Evolutionary conservation across 768 basidiomycete species (phyloP), one percentile per base, ranked within the genome.

Genomic region (Clitopilus hobsonii): DNA sequence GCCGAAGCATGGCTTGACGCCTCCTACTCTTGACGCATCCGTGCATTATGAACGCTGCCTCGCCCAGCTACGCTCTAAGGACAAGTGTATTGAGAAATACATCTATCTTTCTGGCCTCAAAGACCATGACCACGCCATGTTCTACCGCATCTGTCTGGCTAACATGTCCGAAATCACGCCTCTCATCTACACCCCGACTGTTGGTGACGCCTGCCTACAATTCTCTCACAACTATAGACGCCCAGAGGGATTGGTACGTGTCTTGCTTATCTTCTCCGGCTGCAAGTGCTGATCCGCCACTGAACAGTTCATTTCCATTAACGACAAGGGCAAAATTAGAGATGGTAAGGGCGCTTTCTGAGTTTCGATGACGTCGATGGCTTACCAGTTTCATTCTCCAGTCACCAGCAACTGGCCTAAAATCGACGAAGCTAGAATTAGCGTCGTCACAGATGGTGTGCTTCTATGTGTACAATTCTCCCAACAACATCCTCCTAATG

Each of bases 121-220:
- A 66, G 73, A 84, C 59, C 75, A 85, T 50, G 86, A 95, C 65
- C 80, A 82, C 13, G 68, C 77, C 47, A 80, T 88, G 67, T 97
- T 94, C 72, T 96, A 91, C 72, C 79, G 77, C 48, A 75, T 94
- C 13, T 86, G 89, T 68, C 69, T 88, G 41, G 75, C 77, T 41
- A 77, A 92, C 66, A 84, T 93, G 81, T 62, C 82, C 25, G 89
- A 82, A 61, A 74, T 82, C 75, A 75, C 78, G 62, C 93, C 94
- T 13, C 78, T 94, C 38, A 91, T 96, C 54, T 96, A 95, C 67
- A 96, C 94, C 0, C 94, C 94, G 0, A 92, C 90, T 13, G 92
- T 96, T 25, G 94, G 94, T 23, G 91, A 95, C 62, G 94, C 93
- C 2, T 94, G 92, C 65, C 67, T 91, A 60, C 86, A 91, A 63